Evolutionary conservation across 768 basidiomycete genomes (phyloP), one percentile per base, ranked within the genome.

Genomic region (Pluteus cervinus): DNA sequence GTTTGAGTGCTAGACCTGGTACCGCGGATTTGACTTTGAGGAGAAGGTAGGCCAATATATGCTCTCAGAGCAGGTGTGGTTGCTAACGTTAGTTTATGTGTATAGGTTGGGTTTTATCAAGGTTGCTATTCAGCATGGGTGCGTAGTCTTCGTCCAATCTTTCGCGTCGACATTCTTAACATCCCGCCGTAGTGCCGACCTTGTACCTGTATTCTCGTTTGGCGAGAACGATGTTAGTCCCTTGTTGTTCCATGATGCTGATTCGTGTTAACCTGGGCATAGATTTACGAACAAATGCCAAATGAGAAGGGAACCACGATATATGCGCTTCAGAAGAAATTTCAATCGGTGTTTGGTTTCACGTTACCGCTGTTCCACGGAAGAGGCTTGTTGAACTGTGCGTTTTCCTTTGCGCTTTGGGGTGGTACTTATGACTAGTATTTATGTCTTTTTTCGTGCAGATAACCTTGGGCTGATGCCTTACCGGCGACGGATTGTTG

Each of bases 331-430:
- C 94, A 99, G 61, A 86, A 88, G 57, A 81, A 79, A 53, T 97
- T 99, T 58, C 91, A 98, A 58, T 76, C 70, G 34, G 60, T 87
- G 29, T 97, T 99, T 49, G 94, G 94, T 4, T 99, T 98, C 57
- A 99, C 94, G 0, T 62, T 99, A 8, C 94, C 96, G 0, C 63
- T 99, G n/a, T 99, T 99, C 62, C 94, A 96, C 55, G 96, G 96
- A 2, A 70, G 96, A 42, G 94, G 94, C 9, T 59, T 99, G 38
- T 70, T 98, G 46, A 99, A 98, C 58, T 99, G 93, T 92, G 47
- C 18, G 81, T 51, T 25, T 17, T 22, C 29, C 14, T 8, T 33
- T 21, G 26, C 26, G 26, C 23, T 29, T 17, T 25, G 21, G 23
- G 2, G 23, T 31, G 41, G 33, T 10, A 39, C 8, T 16, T 4